Evolutionary conservation across 129 eudicot species (phyloP).

Genomic region (Apium graveolens): DNA sequence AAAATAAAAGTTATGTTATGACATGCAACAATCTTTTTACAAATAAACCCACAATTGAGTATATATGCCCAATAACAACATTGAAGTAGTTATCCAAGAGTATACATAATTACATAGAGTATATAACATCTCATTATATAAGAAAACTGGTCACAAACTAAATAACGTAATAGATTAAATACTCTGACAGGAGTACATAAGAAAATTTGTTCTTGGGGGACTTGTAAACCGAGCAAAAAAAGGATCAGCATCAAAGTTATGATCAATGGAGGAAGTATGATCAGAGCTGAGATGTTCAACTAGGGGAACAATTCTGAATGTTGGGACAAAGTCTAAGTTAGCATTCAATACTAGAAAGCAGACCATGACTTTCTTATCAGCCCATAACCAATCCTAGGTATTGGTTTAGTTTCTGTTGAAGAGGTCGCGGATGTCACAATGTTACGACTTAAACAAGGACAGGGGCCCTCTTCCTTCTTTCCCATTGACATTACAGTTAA

Average conservation of each 20-base stretch:
- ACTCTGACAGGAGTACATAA: not conserved
- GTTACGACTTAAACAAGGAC: conserved; percentile 61
- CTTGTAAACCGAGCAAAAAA: conserved; percentile 4
- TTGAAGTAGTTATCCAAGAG: not conserved
- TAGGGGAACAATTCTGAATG: conserved; percentile 18
- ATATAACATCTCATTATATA: not conserved
- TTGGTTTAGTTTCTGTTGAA: conserved; percentile 56
- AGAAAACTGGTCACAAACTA: not conserved
- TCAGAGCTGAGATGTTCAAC: conserved; percentile 18
- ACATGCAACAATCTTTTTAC: not conserved
- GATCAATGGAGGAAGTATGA: conserved; percentile 53
- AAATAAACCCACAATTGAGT: not conserved
- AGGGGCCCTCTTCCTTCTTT: conserved; percentile 80
- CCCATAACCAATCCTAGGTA: conserved; percentile 47
- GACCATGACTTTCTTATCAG: conserved; percentile 72
- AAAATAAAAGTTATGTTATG: not conserved
- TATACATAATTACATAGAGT: not conserved
- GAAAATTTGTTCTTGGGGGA: not conserved
- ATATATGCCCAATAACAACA: not conserved
- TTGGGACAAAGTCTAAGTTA: conserved; percentile 82
- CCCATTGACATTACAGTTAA: conserved; percentile 25
- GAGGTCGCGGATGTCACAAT: conserved; percentile 81
- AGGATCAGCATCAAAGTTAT: conserved; percentile 53
- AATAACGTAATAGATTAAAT: not conserved
- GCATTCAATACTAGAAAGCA: conserved; percentile 86